Evolutionary conservation across 345 rosid genomes (phyloP).

Genomic region (Limnanthes douglasii): DNA sequence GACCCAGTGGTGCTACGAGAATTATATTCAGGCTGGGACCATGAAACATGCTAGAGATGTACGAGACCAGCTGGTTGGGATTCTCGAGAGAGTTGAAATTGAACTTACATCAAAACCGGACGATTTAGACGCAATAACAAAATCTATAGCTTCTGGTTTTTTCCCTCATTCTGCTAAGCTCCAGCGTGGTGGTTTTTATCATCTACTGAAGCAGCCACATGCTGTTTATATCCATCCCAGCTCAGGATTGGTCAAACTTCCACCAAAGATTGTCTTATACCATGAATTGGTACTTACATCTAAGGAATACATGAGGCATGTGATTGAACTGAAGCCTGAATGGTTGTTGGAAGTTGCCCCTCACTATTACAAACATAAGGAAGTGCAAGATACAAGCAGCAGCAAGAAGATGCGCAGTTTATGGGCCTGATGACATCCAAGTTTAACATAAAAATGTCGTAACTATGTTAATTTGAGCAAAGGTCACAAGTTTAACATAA

Average conservation of each 20-base stretch:
- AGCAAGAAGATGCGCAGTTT: too few species aligned
- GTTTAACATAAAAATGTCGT: too few species aligned
- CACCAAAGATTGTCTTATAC: conserved; percentile 71
- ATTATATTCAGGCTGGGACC: conserved; percentile 89
- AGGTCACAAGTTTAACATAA: too few species aligned
- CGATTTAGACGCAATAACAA: conserved; percentile 68
- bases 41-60: conserved; percentile 93
- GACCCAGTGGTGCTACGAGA: conserved; percentile 91
- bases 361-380: conserved; percentile 79
- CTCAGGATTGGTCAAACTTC: conserved; percentile 50
- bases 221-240: conserved; percentile 83
- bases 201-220: conserved; percentile 80
- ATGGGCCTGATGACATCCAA: too few species aligned
- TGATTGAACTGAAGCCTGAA: conserved; percentile 80
- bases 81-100: conserved; percentile 80
- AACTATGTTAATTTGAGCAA: too few species aligned
- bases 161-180: conserved; percentile 77
- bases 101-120: conserved; percentile 38
- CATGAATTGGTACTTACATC: conserved; percentile 83
- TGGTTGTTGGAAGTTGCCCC: conserved; percentile 96
- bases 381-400: conserved; percentile 59
- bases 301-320: conserved; percentile 90
- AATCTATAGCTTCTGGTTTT: conserved; percentile 80
- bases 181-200: conserved; percentile 72
- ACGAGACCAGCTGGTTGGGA: conserved; percentile 73